These are phyloP conservation scores for Phytophthora pluvialis DNA, from an alignment of 352 stramenopile genomes.

Conservation along the genomic window DNA sequence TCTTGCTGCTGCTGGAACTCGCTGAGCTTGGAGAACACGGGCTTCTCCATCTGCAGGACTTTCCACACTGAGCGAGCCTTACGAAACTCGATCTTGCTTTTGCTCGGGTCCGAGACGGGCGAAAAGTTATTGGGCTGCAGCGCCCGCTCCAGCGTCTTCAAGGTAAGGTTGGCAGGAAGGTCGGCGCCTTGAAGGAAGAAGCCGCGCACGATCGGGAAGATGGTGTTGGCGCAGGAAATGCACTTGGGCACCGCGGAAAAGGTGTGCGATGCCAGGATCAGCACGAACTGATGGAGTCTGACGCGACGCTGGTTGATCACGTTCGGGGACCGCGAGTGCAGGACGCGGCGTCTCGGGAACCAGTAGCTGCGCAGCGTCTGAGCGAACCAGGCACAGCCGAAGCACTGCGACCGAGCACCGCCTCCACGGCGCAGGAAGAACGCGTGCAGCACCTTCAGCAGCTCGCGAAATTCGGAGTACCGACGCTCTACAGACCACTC, in stretches of 20 bases:
- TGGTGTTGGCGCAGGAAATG: conserved; percentile 54
- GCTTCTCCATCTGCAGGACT: conserved; percentile 72
- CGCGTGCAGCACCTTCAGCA: conserved; percentile 57
- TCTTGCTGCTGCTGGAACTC: conserved; percentile 38
- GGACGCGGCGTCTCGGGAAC: conserved; percentile 67
- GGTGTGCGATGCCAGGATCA: conserved; percentile 66
- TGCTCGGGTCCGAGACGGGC: conserved; percentile 66
- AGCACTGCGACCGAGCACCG: conserved; percentile 58
- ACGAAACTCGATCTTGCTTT: conserved; percentile 84
- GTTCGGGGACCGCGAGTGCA: conserved; percentile 49
- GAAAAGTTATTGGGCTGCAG: conserved; percentile 60
- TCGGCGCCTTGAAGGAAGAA: conserved; percentile 57
- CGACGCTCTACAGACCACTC: conserved; percentile 72
- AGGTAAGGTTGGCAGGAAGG: conserved; percentile 37
- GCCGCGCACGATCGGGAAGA: conserved; percentile 66
- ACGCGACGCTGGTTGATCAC: conserved; percentile 59
- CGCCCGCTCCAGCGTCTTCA: conserved; percentile 36
- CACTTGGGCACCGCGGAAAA: conserved; percentile 84
- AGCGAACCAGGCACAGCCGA: conserved; percentile 76
- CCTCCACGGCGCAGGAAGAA: conserved; percentile 47
- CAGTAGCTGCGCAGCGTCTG: conserved; percentile 65
- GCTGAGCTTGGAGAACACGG: conserved; percentile 52
- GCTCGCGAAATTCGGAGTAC: conserved; percentile 74
- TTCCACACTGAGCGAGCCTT: conserved; percentile 60
- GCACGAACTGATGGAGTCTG: conserved; percentile 61